phyloP scores from a whole-genome alignment of 202 grass and related monocot genomes.

The Saccharum hybrid region DNA sequence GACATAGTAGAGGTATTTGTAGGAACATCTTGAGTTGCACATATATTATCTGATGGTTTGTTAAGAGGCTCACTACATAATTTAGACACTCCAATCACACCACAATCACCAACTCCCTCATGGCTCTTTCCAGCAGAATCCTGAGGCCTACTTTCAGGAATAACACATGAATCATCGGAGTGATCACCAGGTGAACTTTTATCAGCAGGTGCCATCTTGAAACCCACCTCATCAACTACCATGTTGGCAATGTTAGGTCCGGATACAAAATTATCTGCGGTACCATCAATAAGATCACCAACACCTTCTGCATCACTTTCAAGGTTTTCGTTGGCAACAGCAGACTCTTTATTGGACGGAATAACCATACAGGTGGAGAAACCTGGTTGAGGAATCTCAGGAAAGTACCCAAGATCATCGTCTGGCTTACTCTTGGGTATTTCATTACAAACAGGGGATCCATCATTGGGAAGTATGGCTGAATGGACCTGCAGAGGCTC shows the following conservation, averaged over 20 bases:
- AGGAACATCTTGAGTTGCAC: conserved; percentile 32
- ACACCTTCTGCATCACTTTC: conserved; percentile 32
- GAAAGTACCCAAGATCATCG: conserved; percentile 34
- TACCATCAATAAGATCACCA: conserved; percentile 16
- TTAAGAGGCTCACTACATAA: conserved; percentile 35
- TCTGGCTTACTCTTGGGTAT: conserved; percentile 43
- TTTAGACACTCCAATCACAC: conserved; percentile 41
- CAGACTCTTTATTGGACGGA: conserved; percentile 34
- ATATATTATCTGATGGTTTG: conserved; percentile 33
- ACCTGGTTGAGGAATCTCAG: conserved; percentile 37
- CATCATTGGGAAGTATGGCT: conserved; percentile 29
- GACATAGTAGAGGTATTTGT: conserved; percentile 42
- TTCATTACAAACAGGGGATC: conserved; percentile 34
- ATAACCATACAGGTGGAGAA: conserved; percentile 28
- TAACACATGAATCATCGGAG: conserved; percentile 20
- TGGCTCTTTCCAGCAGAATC: conserved; percentile 40
- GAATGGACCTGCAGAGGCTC: conserved; percentile 37
- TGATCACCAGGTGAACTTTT: conserved; percentile 39
- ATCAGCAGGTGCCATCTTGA: conserved; percentile 22
- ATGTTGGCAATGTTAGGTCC: conserved; percentile 28
- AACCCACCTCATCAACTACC: conserved; percentile 28
- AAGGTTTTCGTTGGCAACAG: conserved; percentile 26
- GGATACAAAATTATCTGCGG: conserved; percentile 11
- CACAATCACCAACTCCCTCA: conserved; percentile 29
- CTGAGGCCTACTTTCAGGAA: conserved; percentile 48